Base-by-base conservation (phyloP, 768 basidiomycete species). In the Boletus fagicola region DNA sequence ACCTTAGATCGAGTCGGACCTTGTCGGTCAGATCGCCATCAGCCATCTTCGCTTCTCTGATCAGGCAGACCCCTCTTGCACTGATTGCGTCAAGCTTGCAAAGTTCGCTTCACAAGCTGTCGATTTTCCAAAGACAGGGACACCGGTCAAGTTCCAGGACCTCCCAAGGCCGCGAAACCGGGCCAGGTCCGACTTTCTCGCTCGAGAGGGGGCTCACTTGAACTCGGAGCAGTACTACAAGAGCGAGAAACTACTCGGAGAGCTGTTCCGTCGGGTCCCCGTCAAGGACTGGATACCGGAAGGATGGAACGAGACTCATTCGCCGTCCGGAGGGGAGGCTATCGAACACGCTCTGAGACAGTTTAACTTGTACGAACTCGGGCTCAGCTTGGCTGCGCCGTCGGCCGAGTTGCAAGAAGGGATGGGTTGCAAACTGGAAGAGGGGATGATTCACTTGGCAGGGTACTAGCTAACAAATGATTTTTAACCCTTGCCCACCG, bases 51-150 rank as follows among this genome's bases (percentile, higher is more conserved):
- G 77, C 11, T 77, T 77, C 50, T 75, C 78, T 24, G 82, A 83
- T 58, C 59, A 64, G 36, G 58, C 70, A 6, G 72, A 74, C 39
- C 74, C 74, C 1, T 67, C 62, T 20, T 75, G 75, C 28, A 0
- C 3, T 0, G 68, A 74, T 4, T 82, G 82, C 54, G 58, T 79
- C 18, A 62, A 35, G 42, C 66, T 82, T 12, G 82, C 82, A 2
- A 70, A 77, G 57, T 62, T 75, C 1, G 79, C 79, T 7, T 78
- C 78, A 0, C 75, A 77, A 53, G 80, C 80, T 5, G 80, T 81
- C 2, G 80, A 81, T 64, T 81, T 77, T 46, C 75, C 71, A 0
- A 81, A 81, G 53, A 76, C 74, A 5, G 80, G 80, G 5, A 72
- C 73, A 2, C 64, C 79, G 16, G 80, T 80, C 33, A 62, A 54